Evolutionary conservation across 2,329 filamentous ascomycete genomes (phyloP).

Genomic region (Sporothrix brunneoviolacea): DNA sequence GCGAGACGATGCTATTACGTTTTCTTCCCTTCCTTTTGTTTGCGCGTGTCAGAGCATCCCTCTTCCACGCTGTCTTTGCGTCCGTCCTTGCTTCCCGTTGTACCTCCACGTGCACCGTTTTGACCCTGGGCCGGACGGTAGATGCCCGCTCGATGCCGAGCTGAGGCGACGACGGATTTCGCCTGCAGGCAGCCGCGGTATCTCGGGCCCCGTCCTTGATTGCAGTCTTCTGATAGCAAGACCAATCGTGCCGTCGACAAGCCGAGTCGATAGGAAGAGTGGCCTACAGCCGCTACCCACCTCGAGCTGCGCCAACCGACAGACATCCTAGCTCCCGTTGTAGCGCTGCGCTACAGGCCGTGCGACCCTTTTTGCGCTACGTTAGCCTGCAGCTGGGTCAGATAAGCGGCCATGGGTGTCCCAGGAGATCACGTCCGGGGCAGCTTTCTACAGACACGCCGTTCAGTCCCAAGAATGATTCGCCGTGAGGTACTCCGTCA

Average conservation of each 20-base stretch:
- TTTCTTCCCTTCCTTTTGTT: neutral
- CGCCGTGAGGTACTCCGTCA: too few relatives aligned
- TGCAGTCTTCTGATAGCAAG: neutral
- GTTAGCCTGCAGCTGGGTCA: too few relatives aligned
- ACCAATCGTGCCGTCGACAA: neutral
- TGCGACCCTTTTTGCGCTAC: neutral
- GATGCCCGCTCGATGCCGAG: too few relatives aligned
- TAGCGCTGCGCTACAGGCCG: neutral
- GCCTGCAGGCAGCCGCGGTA: neutral
- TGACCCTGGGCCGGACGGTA: too few relatives aligned
- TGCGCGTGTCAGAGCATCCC: neutral
- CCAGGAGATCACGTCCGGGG: too few relatives aligned
- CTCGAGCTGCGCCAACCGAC: neutral
- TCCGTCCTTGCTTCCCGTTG: neutral
- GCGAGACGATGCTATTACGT: neutral
- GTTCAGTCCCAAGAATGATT: too few relatives aligned
- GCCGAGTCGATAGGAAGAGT: slow-evolving; percentile 1
- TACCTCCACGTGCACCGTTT: slow-evolving; percentile 1
- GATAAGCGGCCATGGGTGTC: too few relatives aligned
- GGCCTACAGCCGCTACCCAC: neutral
- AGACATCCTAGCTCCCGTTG: neutral
- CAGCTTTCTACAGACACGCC: too few relatives aligned
- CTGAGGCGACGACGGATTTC: too few relatives aligned
- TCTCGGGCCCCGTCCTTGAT: neutral
- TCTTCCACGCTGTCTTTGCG: slow-evolving; percentile 1